Conservation (phyloP, 176 grass and related monocot species). For the Carex pumila region DNA sequence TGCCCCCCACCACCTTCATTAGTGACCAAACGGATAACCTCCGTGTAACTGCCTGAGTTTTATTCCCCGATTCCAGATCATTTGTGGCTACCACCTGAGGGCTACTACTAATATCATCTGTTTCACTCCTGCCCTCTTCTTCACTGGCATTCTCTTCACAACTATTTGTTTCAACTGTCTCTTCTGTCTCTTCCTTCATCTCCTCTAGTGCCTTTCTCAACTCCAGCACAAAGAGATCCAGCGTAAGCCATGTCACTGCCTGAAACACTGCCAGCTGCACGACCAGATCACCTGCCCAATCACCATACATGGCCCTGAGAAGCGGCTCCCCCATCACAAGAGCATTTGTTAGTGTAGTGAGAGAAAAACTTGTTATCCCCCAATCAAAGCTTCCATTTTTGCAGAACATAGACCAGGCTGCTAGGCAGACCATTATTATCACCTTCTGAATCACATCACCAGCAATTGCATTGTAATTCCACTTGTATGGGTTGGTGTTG, state of each 20-base stretch:
- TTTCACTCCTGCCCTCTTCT: background rate
- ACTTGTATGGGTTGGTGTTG: slow-evolving; percentile 39
- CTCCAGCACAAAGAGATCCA: slow-evolving; percentile 26
- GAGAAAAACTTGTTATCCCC: slow-evolving; percentile 11
- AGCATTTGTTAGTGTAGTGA: background rate
- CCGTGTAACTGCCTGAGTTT: too few relatives aligned
- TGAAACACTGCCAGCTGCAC: slow-evolving; percentile 30
- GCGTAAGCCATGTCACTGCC: background rate
- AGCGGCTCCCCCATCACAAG: background rate
- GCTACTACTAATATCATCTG: too few relatives aligned
- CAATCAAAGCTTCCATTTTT: slow-evolving; percentile 18
- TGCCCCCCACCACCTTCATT: slow-evolving; percentile 44
- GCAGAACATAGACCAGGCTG: slow-evolving; percentile 7
- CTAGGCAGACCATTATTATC: slow-evolving; percentile 4
- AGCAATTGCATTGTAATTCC: slow-evolving; percentile 45
- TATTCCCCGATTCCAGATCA: slow-evolving; percentile 12
- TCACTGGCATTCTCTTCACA: background rate
- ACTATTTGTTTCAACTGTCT: background rate
- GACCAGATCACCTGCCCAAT: slow-evolving; percentile 31
- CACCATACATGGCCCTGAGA: slow-evolving; percentile 25
- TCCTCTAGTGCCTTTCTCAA: background rate
- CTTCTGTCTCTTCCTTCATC: background rate
- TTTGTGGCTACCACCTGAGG: background rate
- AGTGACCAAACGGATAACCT: background rate
- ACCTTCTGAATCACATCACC: slow-evolving; percentile 49